Evolutionary conservation across 2,329 filamentous ascomycete species (phyloP), one percentile per base, ranked within the genome.

Genomic region (Cercospora nicotianae): DNA sequence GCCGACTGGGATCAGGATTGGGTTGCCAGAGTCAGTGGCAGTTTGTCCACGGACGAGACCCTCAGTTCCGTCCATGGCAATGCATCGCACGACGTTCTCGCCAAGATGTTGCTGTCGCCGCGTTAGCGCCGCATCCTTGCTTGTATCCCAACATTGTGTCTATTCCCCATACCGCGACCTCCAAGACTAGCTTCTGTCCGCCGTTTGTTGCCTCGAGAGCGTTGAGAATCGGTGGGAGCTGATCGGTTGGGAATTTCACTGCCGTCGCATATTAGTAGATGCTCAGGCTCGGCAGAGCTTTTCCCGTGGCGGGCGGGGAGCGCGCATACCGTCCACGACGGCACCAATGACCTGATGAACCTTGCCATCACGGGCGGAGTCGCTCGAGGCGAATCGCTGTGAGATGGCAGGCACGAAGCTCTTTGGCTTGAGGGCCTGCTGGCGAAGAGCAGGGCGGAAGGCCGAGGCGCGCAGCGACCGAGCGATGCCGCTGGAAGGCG

Each of bases 21-120:
- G 95, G 76, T 89, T 86, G 82, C 95, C 95, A 81, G 94, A 97
- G 85, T 99, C 95, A 78, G 83, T 84, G 77, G 90, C 93, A 83
- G 88, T 87, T 80, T 89, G 85, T 81, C 95, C 95, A 89, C 95
- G 94, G 82, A 94, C 91, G 78, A 99, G 93, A 95, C 95, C 95
- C 88, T 98, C 95, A 82, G 94, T 99, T 96, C 94, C 95, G 86
- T 99, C 95, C 95, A 99, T 99, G 85, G 95, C 95, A 96, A 99
- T 99, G 85, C 93, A 96, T 84, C 95, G 91, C 83, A 99, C 95
- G 81, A 97, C 92, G 87, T 93, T 97, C 88, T 99, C 92, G 87
- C 95, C 95, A 84, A 99, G 86, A 90, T 98, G 95, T 97, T 99
- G 95, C 93, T 97, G 78, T 60, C 65, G 61, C 65, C 66, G 63